Base-by-base conservation (phyloP, 495 filamentous ascomycete genomes). In the Opeltia flavorubescens region DNA sequence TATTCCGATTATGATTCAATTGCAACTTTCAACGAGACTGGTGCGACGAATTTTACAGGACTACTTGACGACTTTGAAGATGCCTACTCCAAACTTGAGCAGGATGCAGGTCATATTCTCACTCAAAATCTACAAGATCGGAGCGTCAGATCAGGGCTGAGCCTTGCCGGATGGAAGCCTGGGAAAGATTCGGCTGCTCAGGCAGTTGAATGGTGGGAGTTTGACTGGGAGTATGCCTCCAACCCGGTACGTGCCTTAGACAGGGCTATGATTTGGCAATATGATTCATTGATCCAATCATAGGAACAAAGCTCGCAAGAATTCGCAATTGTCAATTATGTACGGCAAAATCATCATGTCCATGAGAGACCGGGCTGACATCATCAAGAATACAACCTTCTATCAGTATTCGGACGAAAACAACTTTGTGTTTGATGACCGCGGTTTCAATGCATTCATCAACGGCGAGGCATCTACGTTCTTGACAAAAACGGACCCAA, bases 371-470 rank as follows among this genome's bases (percentile, higher is more conserved):
- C n/a, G n/a, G 36, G 26, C 46, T 51, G 7, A 51, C 9, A 1
- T 0, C 17, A 25, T 0, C 8, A 44, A 67, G 46, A 73, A 73
- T 52, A 52, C 68, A 5, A 70, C 68, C 5, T 71, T 65, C 49
- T 66, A 71, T 54, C 62, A 67, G 43, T 73, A 63, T 47, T 69
- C 66, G 17, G 70, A 76, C 8, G 69, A 67, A 26, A 84, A 85
- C 55, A 79, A 84, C 58, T 80, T 74, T 48, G 79, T 83, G 21
- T 64, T 67, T 48, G 83, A 87, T 57, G 71, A 72, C 30, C 68
- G 77, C 3, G 83, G 83, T n/a, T 86, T 76, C 62, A 81, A 75
- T 55, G 55, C 66, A 30, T 74, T 78, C 35, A 70, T 86, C 42
- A 62, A 72, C 18, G 66, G 70, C 26, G 73, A 83, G 50, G 81